These are phyloP conservation scores for Cyberlindnera maritima DNA, from an alignment of 805 yeast species.

Conservation along the genomic window DNA sequence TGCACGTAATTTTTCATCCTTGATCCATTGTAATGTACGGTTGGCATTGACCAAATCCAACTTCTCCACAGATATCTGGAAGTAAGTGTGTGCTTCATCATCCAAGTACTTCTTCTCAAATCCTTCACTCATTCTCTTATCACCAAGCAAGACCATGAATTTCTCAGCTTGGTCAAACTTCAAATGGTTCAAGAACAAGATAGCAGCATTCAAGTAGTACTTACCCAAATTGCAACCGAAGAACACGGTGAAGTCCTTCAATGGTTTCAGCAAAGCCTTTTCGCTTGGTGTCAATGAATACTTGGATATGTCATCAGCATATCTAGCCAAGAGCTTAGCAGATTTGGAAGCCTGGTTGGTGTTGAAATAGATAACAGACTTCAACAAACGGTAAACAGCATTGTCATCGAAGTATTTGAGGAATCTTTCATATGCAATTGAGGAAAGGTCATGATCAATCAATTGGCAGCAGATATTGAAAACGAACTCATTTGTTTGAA, in stretches of 20 bases:
- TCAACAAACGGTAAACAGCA: conserved; percentile 22
- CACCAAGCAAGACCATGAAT: conserved; percentile 29
- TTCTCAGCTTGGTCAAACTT: conserved; percentile 34
- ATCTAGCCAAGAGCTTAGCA: conserved; percentile 28
- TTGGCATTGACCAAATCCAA: conserved; percentile 34
- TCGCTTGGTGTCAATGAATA: conserved; percentile 25
- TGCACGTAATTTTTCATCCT: conserved; percentile 14
- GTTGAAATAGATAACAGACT: conserved; percentile 25
- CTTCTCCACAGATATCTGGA: conserved; percentile 30
- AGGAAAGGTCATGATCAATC: conserved; percentile 12
- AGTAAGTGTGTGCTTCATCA: conserved; percentile 23
- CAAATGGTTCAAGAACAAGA: conserved; percentile 33
- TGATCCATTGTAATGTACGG: conserved; percentile 30
- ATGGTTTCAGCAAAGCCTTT: conserved; percentile 19
- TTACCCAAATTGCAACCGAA: conserved; percentile 32
- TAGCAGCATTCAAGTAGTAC: conserved; percentile 38
- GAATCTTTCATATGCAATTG: conserved; percentile 17
- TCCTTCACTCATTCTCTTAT: conserved; percentile 20
- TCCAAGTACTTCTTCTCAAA: conserved; percentile 23
- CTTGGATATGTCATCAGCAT: conserved; percentile 29
- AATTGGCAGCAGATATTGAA: conserved; percentile 10
- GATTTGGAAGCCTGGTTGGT: conserved; percentile 29
- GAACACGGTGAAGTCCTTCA: conserved; percentile 25
- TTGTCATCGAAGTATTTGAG: conserved; percentile 16
- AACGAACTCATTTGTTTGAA: conserved; percentile 20